Conservation (phyloP, 2,329 filamentous ascomycete genomes). For the Fusarium torulosum region DNA sequence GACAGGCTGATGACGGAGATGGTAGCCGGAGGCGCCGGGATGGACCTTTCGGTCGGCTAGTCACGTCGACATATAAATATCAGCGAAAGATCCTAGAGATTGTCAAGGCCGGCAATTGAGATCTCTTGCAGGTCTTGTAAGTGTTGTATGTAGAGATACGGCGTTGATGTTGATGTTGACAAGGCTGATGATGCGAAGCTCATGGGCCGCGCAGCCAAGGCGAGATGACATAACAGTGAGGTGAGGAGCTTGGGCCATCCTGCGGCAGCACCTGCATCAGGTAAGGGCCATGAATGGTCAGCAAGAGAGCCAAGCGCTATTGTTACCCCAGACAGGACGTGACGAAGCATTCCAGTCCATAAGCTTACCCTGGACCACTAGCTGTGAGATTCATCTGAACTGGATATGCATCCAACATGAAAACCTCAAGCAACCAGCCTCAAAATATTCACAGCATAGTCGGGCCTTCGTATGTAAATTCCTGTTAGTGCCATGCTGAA, state of each 20-base stretch:
- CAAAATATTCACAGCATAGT: background rate
- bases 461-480: background rate
- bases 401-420: background rate
- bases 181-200: constrained; percentile 34
- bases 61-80: constrained; percentile 40
- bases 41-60: constrained; percentile 36
- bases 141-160: background rate
- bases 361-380: constrained; percentile 21
- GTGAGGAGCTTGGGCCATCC: constrained; percentile 39
- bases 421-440: background rate
- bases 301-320: constrained; percentile 7
- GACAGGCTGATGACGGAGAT: constrained; percentile 16
- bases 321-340: constrained; percentile 5
- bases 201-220: constrained; percentile 6
- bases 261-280: constrained; percentile 28
- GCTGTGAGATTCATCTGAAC: background rate
- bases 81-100: background rate
- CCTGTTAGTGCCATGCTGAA: background rate
- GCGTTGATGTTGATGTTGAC: constrained; percentile 27
- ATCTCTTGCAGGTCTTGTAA: background rate
- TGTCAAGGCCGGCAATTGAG: background rate
- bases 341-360: constrained; percentile 14
- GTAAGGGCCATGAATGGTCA: constrained; percentile 26
- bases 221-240: constrained; percentile 29
- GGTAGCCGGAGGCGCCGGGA: constrained; percentile 36